phyloP scores from a whole-genome alignment of 75 land plant species.

The Chamaecyparis obtusa region DNA sequence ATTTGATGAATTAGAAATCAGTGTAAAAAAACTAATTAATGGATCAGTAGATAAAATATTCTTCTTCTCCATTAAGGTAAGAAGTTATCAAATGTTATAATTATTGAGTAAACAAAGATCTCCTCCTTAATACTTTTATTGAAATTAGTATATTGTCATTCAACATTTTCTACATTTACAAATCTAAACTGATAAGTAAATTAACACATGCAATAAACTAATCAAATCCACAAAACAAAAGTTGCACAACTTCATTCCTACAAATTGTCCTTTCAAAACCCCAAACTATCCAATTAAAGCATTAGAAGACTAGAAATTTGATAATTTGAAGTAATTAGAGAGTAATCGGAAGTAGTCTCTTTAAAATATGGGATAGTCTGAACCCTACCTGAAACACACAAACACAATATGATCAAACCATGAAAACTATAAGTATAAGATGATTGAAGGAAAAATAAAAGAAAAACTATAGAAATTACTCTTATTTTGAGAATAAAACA shows the following conservation, averaged over 20 bases:
- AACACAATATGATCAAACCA: not conserved
- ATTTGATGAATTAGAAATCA: not conserved
- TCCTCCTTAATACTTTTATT: not conserved
- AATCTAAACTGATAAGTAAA: not conserved
- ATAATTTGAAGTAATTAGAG: constrained; percentile 5
- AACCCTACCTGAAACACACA: constrained; percentile 62
- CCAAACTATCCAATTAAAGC: not conserved
- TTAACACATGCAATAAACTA: not conserved
- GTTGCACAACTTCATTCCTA: not conserved
- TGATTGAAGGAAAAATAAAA: not conserved
- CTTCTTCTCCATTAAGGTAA: not conserved
- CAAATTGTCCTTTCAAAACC: not conserved
- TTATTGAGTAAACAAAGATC: not conserved
- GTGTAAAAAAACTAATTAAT: not conserved
- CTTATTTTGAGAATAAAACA: not conserved
- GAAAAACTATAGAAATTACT: not conserved
- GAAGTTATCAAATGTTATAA: not conserved
- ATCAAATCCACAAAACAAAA: not conserved
- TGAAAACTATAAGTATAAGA: not conserved
- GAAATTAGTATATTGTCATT: not conserved
- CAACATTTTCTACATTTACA: not conserved
- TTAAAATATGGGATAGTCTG: constrained; percentile 83
- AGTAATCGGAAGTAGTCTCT: constrained; percentile 41
- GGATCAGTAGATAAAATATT: no score
- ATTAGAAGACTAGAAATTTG: not conserved